Conservation (phyloP, 75 land plant species). For the Gnetum montanum region DNA sequence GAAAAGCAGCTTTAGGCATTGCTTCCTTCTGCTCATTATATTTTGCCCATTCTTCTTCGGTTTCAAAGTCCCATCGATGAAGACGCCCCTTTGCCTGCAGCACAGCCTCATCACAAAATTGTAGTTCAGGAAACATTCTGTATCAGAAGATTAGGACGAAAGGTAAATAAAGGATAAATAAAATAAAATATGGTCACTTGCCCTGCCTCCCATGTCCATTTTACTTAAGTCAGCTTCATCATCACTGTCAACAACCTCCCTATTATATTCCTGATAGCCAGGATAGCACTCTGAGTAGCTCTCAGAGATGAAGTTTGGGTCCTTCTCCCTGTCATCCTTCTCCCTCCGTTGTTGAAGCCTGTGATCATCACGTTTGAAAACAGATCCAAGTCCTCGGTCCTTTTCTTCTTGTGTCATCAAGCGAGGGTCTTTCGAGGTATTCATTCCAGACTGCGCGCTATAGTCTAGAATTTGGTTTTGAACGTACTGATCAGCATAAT, state of each 20-base stretch:
- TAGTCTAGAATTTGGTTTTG: slow-evolving; percentile 41
- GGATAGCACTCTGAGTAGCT: slow-evolving; percentile 99
- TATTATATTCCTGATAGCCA: slow-evolving; percentile 97
- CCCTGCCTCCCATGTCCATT: slow-evolving; percentile 99
- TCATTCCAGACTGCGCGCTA: slow-evolving; percentile 24
- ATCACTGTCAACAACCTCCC: slow-evolving; percentile 96
- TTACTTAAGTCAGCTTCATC: slow-evolving; percentile 95
- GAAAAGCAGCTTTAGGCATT: slow-evolving; percentile 99
- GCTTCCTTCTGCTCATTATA: slow-evolving; percentile 99
- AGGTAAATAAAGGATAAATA: too few species aligned
- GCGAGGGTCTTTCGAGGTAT: slow-evolving; percentile 47
- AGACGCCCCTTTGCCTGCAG: slow-evolving; percentile 94
- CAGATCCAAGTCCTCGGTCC: slow-evolving; percentile 94
- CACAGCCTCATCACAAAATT: not conserved
- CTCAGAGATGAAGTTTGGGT: slow-evolving; percentile 96
- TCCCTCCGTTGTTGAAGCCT: slow-evolving; percentile 90
- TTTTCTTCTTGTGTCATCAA: slow-evolving; percentile 99
- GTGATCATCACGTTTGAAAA: slow-evolving; percentile 94
- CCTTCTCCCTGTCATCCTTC: slow-evolving; percentile 90
- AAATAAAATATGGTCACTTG: too few species aligned
- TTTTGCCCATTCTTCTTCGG: slow-evolving; percentile 96
- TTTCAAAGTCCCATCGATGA: slow-evolving; percentile 98
- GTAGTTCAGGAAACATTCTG: too few species aligned
- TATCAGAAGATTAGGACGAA: too few species aligned
- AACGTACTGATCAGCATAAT: slow-evolving; percentile 71